These are phyloP conservation scores for Eutrema salsugineum DNA, from an alignment of 441 rosid genomes.

Conservation along the genomic window DNA sequence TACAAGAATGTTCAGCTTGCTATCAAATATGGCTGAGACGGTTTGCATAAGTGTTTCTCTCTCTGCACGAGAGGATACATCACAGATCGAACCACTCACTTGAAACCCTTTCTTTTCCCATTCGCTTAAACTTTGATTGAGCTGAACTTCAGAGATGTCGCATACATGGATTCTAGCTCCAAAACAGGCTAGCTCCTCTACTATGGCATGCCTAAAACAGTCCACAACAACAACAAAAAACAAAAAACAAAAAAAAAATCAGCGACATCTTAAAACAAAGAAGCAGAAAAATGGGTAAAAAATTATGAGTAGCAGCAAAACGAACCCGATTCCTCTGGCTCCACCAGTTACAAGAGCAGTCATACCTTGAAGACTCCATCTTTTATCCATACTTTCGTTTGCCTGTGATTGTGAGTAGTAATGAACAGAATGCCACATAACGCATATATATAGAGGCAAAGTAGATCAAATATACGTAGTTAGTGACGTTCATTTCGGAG, in stretches of 20 bases:
- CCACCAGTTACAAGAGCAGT: constrained; percentile 32
- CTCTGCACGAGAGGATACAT: too few relatives aligned
- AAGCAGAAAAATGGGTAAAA: neutral
- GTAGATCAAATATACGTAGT: neutral
- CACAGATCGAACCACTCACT: too few relatives aligned
- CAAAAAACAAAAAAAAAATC: neutral
- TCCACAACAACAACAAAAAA: too few relatives aligned
- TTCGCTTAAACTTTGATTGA: constrained; percentile 27
- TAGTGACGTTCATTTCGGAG: neutral
- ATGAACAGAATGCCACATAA: neutral
- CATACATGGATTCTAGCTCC: constrained; percentile 33
- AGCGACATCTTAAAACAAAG: neutral
- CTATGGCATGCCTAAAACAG: constrained; percentile 30
- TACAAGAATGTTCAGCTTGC: constrained; percentile 48
- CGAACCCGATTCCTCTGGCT: constrained; percentile 30
- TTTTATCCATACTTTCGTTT: constrained; percentile 8
- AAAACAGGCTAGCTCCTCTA: constrained; percentile 31
- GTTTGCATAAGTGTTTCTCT: too few relatives aligned
- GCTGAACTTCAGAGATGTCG: constrained; percentile 20
- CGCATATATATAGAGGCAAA: neutral
- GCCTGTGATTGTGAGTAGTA: neutral
- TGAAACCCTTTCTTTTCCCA: too few relatives aligned
- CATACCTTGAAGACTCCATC: constrained; percentile 28
- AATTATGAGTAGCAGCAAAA: neutral
- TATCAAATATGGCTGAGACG: constrained; percentile 24